Base-by-base conservation (phyloP, 176 grass and related monocot species). In the Tillandsia fasciculata region DNA sequence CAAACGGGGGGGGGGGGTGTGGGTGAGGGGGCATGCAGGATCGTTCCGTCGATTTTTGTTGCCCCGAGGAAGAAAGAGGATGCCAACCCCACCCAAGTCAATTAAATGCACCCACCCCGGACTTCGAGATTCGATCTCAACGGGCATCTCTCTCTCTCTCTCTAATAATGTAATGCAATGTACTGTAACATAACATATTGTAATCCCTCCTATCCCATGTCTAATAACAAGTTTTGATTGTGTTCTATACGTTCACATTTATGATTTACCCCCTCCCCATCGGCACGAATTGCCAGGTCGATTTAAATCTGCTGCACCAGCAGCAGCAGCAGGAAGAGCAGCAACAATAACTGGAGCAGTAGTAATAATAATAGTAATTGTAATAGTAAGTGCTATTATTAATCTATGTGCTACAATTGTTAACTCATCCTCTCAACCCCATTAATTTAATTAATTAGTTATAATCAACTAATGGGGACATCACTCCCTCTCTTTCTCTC, bases 121-220 rank as follows among this genome's bases (percentile, higher is more conserved):
- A 61, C 56, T 61, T 61, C 56, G 56, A 61, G 56, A 61, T 61
- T 61, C 56, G 56, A 61, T 61, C 56, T 61, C 56, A 23, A 61
- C 56, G 56, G 56, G 33, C n/a, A 61, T 61, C 15, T 61, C 33
- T 42, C 33, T 42, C 33, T 42, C 33, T 42, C 33, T 42, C 33
- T 42, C 3, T 42, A 42, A 42, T 42, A 42, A 42, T 42, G 33
- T 42, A 42, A 42, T 42, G 33, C 8, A 42, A 42, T 7, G 33
- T 42, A 42, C 33, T 42, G 33, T 42, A 42, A 42, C 33, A 42
- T 42, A 42, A 42, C 3, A 6, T 42, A 42, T 6, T 42, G 3
- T 42, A 42, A 5, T 42, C 5, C 4, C 33, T 42, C 33, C 33
- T 42, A 7, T 42, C 33, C 33, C 33, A 42, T 42, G 33, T 42